phyloP scores from a whole-genome alignment of 352 stramenopile species.

The Pseudoperonospora humuli region DNA sequence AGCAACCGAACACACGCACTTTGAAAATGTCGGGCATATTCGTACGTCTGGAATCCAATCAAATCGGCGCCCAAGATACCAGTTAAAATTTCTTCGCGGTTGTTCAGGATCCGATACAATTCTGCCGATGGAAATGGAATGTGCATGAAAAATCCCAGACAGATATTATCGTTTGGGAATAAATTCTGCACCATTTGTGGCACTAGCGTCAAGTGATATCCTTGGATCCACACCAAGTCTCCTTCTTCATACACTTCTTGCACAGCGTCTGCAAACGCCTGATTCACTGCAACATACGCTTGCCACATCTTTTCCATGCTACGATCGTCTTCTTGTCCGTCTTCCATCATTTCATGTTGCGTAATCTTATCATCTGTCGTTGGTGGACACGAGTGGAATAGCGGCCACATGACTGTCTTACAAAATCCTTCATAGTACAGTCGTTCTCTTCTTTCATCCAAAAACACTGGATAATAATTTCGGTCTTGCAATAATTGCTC shows the following conservation, averaged over 20 bases:
- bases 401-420: constrained; percentile 87
- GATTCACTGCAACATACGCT: constrained; percentile 84
- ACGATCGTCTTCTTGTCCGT: constrained; percentile 39
- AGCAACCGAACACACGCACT: constrained; percentile 80
- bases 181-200: constrained; percentile 84
- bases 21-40: constrained; percentile 87
- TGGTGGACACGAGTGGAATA: constrained; percentile 84
- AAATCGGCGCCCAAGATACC: constrained; percentile 84
- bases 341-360: constrained; percentile 47
- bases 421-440: constrained; percentile 89
- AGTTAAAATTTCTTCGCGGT: constrained; percentile 81
- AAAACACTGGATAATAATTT: constrained; percentile 87
- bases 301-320: constrained; percentile 84
- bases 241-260: constrained; percentile 85
- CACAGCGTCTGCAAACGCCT: constrained; percentile 81
- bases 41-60: constrained; percentile 88
- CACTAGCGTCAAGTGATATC: constrained; percentile 86
- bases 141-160: constrained; percentile 86
- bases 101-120: constrained; percentile 85
- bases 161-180: constrained; percentile 87
- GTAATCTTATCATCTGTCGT: constrained; percentile 72
- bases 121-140: constrained; percentile 87
- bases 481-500: constrained; percentile 86
- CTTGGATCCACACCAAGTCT: constrained; percentile 87
- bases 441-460: constrained; percentile 76